Base-by-base conservation (phyloP, 2,329 filamentous ascomycete genomes). In the Alternaria burnsii region DNA sequence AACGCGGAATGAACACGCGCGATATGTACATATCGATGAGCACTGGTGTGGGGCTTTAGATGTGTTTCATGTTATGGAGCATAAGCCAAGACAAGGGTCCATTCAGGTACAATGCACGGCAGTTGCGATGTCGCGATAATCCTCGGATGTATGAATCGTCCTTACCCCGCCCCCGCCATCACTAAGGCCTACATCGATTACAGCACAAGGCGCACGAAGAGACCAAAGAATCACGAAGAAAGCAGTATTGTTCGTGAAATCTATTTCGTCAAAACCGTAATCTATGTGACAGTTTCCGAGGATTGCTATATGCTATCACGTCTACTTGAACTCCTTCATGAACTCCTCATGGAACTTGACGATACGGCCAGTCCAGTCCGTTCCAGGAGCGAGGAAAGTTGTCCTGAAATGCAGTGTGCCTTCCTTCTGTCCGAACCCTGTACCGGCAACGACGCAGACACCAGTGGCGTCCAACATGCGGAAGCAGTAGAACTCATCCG, bases 401-500 rank as follows among this genome's bases (percentile, higher is more conserved):
- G 95, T 99, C 64, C 95, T 86, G 86, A 99, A 97, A 83, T 99
- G 95, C 74, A 95, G 84, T 0, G 92, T 95, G 71, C 90, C 91
- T 73, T 95, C 91, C 81, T 91, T 94, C 84, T 99, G 95, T 6
- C 95, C 95, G 76, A 99, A 99, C 1, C 95, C 95, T 58, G 88
- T 90, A 44, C 95, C 95, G 1, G 95, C 91, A 3, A 99, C 93
- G 55, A 97, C 91, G 73, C 95, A 99, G 59, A 99, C 90, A 62
- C 95, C 95, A 0, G 95, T 99, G 2, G 92, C 91, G 78, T 99
- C 94, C 63, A 99, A 90, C 73, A 99, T 84, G 63, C 88, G 87
- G 83, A 97, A 87, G 82, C 91, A 93, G 85, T 99, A 99, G 82
- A 96, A 97, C 80, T 98, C 94, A 73, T 99, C 95, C 1, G 94